These are phyloP conservation scores for Diplodia corticola DNA, from an alignment of 2,329 filamentous ascomycete genomes.

Conservation along the genomic window DNA sequence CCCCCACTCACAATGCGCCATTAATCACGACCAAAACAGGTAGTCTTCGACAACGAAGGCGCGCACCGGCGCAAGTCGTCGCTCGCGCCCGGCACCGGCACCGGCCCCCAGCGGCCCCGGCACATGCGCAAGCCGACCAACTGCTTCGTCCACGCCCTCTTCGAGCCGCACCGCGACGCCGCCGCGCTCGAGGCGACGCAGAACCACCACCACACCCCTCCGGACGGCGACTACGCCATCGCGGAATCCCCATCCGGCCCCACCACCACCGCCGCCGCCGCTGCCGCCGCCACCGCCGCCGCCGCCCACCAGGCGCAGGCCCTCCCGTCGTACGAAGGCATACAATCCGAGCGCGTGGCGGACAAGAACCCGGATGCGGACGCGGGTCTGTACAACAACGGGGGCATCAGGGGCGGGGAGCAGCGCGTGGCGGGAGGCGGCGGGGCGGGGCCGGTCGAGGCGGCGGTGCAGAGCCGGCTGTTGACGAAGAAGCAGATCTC, in stretches of 20 bases:
- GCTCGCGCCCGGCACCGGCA: conserved; percentile 48
- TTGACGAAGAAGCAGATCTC: conserved; percentile 92
- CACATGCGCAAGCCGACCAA: conserved; percentile 48
- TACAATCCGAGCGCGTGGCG: conserved; percentile 39
- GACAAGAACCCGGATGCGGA: conserved; percentile 45
- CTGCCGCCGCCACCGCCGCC: conserved; percentile 28
- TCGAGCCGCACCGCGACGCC: conserved; percentile 46
- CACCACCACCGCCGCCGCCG: conserved; percentile 27
- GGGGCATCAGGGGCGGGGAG: background rate
- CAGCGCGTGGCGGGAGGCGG: background rate
- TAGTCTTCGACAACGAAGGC: conserved; percentile 56
- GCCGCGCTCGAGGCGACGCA: conserved; percentile 33
- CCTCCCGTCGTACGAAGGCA: conserved; percentile 32
- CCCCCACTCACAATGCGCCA: too few relatives aligned
- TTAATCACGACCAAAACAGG: conserved; percentile 50
- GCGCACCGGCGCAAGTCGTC: conserved; percentile 62
- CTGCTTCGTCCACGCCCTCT: conserved; percentile 63
- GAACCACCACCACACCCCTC: background rate
- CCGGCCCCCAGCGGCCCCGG: conserved; percentile 40
- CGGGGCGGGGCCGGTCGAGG: conserved; percentile 27
- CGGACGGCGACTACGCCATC: background rate
- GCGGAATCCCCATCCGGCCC: conserved; percentile 28
- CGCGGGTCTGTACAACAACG: background rate
- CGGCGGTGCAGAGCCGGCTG: conserved; percentile 64
- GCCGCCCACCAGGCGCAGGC: conserved; percentile 27